phyloP scores from a whole-genome alignment of 768 basidiomycete genomes.

The Antrodiella citrinella region DNA sequence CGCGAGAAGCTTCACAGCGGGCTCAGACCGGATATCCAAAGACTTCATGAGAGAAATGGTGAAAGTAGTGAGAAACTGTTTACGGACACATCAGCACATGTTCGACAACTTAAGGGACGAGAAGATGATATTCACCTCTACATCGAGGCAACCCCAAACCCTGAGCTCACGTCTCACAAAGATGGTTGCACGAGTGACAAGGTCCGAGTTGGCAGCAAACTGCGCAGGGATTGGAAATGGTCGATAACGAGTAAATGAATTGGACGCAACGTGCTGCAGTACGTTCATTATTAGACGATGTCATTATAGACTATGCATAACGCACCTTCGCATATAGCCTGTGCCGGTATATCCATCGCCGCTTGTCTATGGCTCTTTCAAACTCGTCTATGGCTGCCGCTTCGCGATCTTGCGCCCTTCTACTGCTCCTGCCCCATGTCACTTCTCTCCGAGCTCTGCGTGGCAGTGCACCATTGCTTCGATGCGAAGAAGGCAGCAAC shows the following conservation, averaged over 20 bases:
- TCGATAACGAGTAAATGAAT: conserved; percentile 76
- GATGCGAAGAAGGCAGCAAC: conserved; percentile 21
- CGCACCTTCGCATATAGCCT: conserved; percentile 79
- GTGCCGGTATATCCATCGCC: conserved; percentile 77
- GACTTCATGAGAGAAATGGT: conserved; percentile 86
- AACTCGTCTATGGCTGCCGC: conserved; percentile 52
- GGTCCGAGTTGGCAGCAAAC: conserved; percentile 68
- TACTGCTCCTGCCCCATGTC: conserved; percentile 47
- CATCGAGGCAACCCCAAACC: conserved; percentile 85
- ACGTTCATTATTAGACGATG: background rate
- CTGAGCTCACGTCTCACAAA: conserved; percentile 82
- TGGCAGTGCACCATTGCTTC: conserved; percentile 23
- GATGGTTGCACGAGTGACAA: conserved; percentile 65
- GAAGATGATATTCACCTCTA: conserved; percentile 51
- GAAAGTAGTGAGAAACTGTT: conserved; percentile 82
- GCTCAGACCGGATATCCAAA: conserved; percentile 86
- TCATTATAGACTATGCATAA: background rate
- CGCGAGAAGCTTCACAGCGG: conserved; percentile 73
- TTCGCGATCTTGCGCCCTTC: conserved; percentile 34
- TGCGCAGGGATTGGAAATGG: conserved; percentile 85
- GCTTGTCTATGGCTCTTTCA: conserved; percentile 61
- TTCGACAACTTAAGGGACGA: background rate
- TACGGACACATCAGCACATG: conserved; percentile 10
- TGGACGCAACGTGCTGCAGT: conserved; percentile 82
- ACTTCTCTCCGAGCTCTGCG: conserved; percentile 32